These are phyloP conservation scores for Phytophthora pluvialis DNA, from an alignment of 352 stramenopile species.

Conservation along the genomic window DNA sequence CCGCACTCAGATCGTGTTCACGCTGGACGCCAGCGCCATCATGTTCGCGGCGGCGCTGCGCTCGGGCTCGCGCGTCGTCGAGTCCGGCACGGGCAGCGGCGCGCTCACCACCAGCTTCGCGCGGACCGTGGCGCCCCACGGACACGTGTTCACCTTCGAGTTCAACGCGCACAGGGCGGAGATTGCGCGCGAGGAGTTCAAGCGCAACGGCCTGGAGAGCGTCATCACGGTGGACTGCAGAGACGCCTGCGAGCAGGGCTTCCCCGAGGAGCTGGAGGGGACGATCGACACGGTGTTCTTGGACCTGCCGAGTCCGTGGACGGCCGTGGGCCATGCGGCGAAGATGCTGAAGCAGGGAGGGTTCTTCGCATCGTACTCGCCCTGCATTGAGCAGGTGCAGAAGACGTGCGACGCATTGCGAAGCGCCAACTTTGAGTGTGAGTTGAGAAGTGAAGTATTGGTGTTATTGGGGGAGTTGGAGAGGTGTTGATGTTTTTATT, in stretches of 20 bases:
- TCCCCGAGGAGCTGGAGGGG: slow-evolving; percentile 64
- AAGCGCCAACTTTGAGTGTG: slow-evolving; percentile 84
- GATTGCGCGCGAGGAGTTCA: slow-evolving; percentile 95
- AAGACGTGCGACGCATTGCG: slow-evolving; percentile 81
- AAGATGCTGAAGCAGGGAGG: slow-evolving; percentile 93
- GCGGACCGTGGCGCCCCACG: slow-evolving; percentile 88
- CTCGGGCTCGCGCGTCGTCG: slow-evolving; percentile 92
- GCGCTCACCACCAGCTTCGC: slow-evolving; percentile 94
- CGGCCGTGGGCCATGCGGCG: slow-evolving; percentile 92
- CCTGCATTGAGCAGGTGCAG: slow-evolving; percentile 99
- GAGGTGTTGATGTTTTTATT: slow-evolving; percentile 6
- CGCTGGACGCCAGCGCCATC: slow-evolving; percentile 94
- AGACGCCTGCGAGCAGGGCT: slow-evolving; percentile 95
- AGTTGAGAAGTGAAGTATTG: slow-evolving; percentile 14
- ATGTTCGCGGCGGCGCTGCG: slow-evolving; percentile 91
- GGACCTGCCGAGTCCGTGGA: slow-evolving; percentile 98
- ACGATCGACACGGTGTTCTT: slow-evolving; percentile 96
- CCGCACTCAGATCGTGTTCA: slow-evolving; percentile 98
- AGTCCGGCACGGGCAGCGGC: slow-evolving; percentile 92
- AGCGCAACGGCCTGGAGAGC: slow-evolving; percentile 88
- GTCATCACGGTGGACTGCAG: slow-evolving; percentile 94
- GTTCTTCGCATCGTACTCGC: slow-evolving; percentile 96
- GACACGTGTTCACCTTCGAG: slow-evolving; percentile 97
- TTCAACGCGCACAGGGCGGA: slow-evolving; percentile 96
- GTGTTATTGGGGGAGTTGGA: not conserved